These are phyloP conservation scores for Boletus mariae DNA, from an alignment of 1,284 basidiomycete genomes.

Conservation along the genomic window DNA sequence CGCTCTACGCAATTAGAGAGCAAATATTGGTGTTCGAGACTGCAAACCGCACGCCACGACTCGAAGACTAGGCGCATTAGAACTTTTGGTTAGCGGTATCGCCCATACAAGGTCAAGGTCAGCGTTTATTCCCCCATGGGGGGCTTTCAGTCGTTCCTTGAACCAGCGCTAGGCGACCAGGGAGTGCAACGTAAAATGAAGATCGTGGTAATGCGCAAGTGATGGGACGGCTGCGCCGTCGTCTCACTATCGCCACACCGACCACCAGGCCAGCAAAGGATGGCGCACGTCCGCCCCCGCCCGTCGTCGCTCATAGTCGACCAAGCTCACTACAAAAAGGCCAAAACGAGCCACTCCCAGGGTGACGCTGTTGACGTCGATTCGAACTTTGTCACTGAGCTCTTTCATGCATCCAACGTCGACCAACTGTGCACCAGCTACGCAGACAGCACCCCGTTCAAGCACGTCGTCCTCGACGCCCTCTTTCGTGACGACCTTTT, in stretches of 20 bases:
- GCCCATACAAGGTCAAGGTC: no score
- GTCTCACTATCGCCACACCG: background rate
- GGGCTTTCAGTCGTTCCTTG: no score
- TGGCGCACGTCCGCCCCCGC: constrained; percentile 31
- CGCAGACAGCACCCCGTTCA: constrained; percentile 67
- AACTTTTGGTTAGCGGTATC: no score
- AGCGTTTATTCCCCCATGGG: no score
- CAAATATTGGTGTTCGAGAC: no score
- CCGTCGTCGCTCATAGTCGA: constrained; percentile 24
- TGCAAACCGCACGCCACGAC: no score
- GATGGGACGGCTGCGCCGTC: background rate
- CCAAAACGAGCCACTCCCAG: constrained; percentile 22
- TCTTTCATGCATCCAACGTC: constrained; percentile 58
- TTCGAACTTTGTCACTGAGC: constrained; percentile 33
- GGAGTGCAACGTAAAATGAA: no score
- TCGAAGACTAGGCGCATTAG: no score
- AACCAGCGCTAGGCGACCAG: no score
- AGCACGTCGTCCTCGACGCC: constrained; percentile 78
- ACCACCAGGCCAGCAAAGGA: constrained; percentile 2
- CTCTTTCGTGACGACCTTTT: constrained; percentile 86
- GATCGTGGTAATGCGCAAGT: background rate
- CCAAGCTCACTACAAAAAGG: constrained; percentile 15
- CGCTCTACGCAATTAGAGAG: no score
- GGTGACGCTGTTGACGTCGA: background rate
- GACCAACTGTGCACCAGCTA: constrained; percentile 57